Percentiles rank a stretch among this genome's conserved stretches.
These are phyloP conservation scores for Arthrobotrys pseudoclavata DNA, from an alignment of 2,329 filamentous ascomycete species.

Conservation along the genomic window DNA sequence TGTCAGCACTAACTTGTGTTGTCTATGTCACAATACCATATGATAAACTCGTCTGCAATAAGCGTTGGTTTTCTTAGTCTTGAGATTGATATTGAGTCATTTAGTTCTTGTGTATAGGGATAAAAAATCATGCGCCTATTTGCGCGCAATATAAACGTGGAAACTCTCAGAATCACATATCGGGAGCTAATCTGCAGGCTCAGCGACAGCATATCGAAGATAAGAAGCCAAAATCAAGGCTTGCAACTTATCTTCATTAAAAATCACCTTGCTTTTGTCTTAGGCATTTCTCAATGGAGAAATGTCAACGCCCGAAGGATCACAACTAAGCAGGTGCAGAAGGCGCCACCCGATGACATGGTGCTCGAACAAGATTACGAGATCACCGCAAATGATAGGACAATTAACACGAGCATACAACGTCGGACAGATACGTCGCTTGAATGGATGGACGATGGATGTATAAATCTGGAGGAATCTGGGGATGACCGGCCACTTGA, in stretches of 20 bases:
- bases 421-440: slow-evolving; percentile 3
- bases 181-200: not conserved
- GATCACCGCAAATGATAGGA: not conserved
- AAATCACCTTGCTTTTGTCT: not conserved
- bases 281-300: not conserved
- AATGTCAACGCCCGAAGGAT: not conserved
- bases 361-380: not conserved
- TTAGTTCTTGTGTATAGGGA: not conserved
- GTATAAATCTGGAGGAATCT: slow-evolving; percentile 9
- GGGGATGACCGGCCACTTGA: slow-evolving; percentile 9
- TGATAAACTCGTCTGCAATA: too few species aligned
- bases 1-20: too few species aligned
- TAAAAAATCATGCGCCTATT: not conserved
- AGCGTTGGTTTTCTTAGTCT: not conserved
- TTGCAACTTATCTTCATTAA: not conserved
- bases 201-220: not conserved
- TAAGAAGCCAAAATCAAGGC: slow-evolving; percentile 14
- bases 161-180: not conserved
- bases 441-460: slow-evolving; percentile 37
- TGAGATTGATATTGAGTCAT: slow-evolving; percentile 4
- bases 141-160: not conserved
- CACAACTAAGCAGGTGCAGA: not conserved
- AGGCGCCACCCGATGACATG: not conserved
- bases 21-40: too few species aligned
- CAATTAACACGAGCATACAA: slow-evolving; percentile 6